phyloP scores from a whole-genome alignment of 208 protist species.

The Crithidia brevicula region DNA sequence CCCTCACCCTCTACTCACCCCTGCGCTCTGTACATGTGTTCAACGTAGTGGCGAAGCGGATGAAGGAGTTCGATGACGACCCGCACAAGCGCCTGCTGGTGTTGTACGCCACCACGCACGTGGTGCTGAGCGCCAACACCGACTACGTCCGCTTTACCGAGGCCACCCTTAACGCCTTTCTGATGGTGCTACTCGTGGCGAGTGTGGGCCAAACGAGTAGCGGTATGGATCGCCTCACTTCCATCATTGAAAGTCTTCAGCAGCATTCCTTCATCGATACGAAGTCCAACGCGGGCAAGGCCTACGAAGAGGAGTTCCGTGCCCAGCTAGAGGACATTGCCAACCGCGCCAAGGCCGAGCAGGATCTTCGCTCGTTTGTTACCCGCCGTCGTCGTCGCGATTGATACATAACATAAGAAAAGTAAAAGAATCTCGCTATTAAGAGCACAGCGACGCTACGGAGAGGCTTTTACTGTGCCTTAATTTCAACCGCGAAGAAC shows the following conservation, averaged over 20 bases:
- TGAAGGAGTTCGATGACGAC: slow-evolving; percentile 79
- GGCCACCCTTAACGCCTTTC: slow-evolving; percentile 69
- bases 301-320: slow-evolving; percentile 61
- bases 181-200: slow-evolving; percentile 81
- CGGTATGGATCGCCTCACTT: slow-evolving; percentile 69
- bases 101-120: slow-evolving; percentile 77
- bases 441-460: too few relatives aligned
- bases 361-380: slow-evolving; percentile 69
- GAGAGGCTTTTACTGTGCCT: too few relatives aligned
- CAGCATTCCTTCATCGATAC: slow-evolving; percentile 65
- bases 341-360: slow-evolving; percentile 67
- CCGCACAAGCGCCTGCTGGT: slow-evolving; percentile 82
- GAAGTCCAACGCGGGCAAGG: slow-evolving; percentile 53
- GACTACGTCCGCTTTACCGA: slow-evolving; percentile 58
- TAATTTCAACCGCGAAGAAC: too few relatives aligned
- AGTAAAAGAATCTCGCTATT: neutral
- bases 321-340: slow-evolving; percentile 71
- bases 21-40: slow-evolving; percentile 76
- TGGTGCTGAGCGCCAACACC: slow-evolving; percentile 60
- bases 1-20: slow-evolving; percentile 67
- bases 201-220: slow-evolving; percentile 66
- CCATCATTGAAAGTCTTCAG: slow-evolving; percentile 76
- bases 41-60: slow-evolving; percentile 81
- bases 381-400: slow-evolving; percentile 37
- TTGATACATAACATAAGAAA: slow-evolving; percentile 25